Evolutionary conservation across 2,329 filamentous ascomycete species (phyloP).

Genomic region (Laburnicola sp.): DNA sequence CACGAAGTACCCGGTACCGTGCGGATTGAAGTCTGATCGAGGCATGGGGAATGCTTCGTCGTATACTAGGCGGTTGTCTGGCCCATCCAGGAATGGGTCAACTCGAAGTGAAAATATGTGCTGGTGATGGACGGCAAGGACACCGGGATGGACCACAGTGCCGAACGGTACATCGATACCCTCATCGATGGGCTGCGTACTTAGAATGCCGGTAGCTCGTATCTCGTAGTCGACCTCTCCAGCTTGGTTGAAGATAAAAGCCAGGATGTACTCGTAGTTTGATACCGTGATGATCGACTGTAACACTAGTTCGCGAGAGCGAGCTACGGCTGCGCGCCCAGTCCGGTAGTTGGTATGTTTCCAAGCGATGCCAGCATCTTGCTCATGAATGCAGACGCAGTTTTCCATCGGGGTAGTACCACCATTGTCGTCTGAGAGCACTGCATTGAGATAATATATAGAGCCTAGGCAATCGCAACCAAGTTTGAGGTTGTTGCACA

Average conservation of each 20-base stretch:
- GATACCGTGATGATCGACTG: conserved; percentile 72
- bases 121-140: conserved; percentile 71
- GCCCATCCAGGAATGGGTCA: conserved; percentile 53
- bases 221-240: conserved; percentile 69
- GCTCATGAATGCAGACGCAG: conserved; percentile 70
- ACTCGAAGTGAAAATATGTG: conserved; percentile 68
- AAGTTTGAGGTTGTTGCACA: conserved; percentile 69
- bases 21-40: conserved; percentile 58
- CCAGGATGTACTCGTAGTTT: conserved; percentile 75
- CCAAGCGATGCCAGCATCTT: conserved; percentile 69
- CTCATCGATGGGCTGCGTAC: conserved; percentile 68
- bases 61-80: conserved; percentile 53
- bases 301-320: conserved; percentile 67
- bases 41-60: conserved; percentile 63
- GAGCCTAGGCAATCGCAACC: conserved; percentile 72
- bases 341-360: conserved; percentile 75
- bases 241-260: conserved; percentile 72
- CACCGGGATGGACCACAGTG: conserved; percentile 69
- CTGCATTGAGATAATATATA: conserved; percentile 67
- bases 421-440: conserved; percentile 63
- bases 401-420: conserved; percentile 64
- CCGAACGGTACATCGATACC: conserved; percentile 66
- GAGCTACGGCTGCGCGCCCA: conserved; percentile 63
- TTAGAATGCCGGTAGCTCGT: conserved; percentile 69
- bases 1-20: conserved; percentile 55